Evolutionary conservation across 73 alveolate genomes (phyloP).

Genomic region (Tetrahymena thermophila): DNA sequence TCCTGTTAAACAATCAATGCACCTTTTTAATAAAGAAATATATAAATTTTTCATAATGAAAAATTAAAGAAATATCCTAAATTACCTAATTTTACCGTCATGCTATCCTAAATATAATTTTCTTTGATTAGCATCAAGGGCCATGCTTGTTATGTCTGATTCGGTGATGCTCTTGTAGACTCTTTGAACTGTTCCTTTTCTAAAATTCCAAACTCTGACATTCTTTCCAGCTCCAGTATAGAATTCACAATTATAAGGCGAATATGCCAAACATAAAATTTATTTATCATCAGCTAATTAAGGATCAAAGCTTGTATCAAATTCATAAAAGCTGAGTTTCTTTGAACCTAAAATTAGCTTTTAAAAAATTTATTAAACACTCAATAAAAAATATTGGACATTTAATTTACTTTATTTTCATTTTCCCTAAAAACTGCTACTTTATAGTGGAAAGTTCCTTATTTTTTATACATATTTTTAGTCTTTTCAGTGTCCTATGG

Average conservation of each 20-base stretch:
- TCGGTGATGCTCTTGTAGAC: background rate
- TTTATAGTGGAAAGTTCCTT: background rate
- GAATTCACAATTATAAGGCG: conserved; percentile 15
- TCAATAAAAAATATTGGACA: background rate
- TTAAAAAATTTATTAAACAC: background rate
- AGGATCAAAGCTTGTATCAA: conserved; percentile 23
- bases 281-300: conserved; percentile 25
- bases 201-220: conserved; percentile 18
- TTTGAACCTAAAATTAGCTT: conserved; percentile 15
- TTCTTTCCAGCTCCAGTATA: conserved; percentile 16
- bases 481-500: background rate
- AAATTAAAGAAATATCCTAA: background rate
- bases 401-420: background rate
- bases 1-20: background rate
- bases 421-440: background rate
- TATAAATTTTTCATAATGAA: background rate
- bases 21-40: background rate
- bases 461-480: background rate
- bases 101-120: conserved; percentile 23
- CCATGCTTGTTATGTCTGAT: conserved; percentile 6
- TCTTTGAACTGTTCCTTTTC: conserved; percentile 23
- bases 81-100: conserved; percentile 10
- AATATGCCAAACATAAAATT: conserved; percentile 5
- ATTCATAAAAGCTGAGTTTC: background rate
- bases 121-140: conserved; percentile 20